phyloP scores from a whole-genome alignment of 2,329 filamentous ascomycete genomes.

The Neofusicoccum ribis region DNA sequence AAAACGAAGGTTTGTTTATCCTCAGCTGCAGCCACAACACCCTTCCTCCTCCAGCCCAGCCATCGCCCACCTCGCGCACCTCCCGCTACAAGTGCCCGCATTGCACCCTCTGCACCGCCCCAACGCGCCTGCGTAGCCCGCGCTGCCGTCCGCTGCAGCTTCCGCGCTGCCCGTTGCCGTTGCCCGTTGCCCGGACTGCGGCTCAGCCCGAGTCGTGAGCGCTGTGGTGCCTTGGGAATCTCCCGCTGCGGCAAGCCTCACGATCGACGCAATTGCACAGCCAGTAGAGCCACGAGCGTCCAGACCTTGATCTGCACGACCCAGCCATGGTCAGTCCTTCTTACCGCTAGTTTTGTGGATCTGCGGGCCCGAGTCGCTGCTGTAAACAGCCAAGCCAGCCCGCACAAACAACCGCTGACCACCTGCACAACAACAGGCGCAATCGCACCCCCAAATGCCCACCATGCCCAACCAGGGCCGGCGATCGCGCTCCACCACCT shows the following conservation, averaged over 20 bases:
- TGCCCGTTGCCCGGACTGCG: slow-evolving; percentile 12
- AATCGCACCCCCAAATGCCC: slow-evolving; percentile 18
- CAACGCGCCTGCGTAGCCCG: background rate
- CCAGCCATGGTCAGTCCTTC: slow-evolving; percentile 15
- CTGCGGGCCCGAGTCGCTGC: slow-evolving; percentile 13
- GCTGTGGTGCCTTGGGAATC: slow-evolving; percentile 6
- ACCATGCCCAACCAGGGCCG: slow-evolving; percentile 39
- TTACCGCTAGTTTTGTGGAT: slow-evolving; percentile 19
- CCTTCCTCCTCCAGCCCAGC: background rate
- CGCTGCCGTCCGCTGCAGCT: background rate
- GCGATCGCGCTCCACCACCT: slow-evolving; percentile 49
- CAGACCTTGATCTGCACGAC: slow-evolving; percentile 15
- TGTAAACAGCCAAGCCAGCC: slow-evolving; percentile 18
- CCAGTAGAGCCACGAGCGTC: background rate
- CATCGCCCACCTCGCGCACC: background rate
- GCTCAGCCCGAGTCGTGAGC: slow-evolving; percentile 5
- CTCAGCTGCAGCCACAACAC: slow-evolving; percentile 13
- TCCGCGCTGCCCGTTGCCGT: background rate
- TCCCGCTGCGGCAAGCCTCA: slow-evolving; percentile 3
- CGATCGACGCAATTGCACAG: slow-evolving; percentile 17
- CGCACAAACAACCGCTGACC: slow-evolving; percentile 31
- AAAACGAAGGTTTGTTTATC: slow-evolving; percentile 18
- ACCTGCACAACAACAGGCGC: slow-evolving; percentile 22
- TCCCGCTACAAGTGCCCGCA: background rate
- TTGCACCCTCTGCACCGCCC: background rate